phyloP scores from a whole-genome alignment of 495 filamentous ascomycete genomes.

The Cenococcum geophilum region DNA sequence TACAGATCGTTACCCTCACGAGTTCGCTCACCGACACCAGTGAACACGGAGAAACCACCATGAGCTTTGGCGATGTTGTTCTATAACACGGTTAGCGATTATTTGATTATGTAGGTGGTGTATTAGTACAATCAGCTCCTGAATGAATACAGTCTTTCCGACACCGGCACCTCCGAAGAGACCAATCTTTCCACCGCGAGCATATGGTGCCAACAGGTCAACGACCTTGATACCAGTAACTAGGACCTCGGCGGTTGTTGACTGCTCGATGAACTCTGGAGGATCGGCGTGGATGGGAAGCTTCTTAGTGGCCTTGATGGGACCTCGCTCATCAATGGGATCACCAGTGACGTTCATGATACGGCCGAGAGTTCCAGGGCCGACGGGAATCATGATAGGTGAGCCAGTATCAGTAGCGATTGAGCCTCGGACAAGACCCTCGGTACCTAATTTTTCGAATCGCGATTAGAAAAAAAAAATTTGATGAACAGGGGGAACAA shows the following conservation, averaged over 20 bases:
- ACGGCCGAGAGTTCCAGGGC: conserved; percentile 88
- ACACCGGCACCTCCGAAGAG: conserved; percentile 99
- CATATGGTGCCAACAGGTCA: conserved; percentile 95
- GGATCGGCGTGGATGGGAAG: conserved; percentile 91
- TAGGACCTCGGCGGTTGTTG: conserved; percentile 89
- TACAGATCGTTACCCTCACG: conserved; percentile 99
- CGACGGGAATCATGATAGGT: conserved; percentile 97
- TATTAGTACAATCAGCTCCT: conserved; percentile 81
- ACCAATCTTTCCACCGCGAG: conserved; percentile 99
- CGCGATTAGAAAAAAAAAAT: conserved; percentile 13
- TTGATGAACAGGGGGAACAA: conserved; percentile 30
- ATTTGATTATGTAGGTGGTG: background rate
- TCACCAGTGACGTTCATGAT: conserved; percentile 99
- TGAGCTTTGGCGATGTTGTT: conserved; percentile 99
- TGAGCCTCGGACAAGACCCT: conserved; percentile 92
- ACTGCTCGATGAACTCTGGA: conserved; percentile 86
- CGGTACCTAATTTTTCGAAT: conserved; percentile 66
- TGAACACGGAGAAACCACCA: conserved; percentile 99
- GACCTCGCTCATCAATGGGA: conserved; percentile 98
- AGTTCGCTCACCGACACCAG: conserved; percentile 99
- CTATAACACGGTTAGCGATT: conserved; percentile 36
- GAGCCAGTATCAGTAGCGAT: conserved; percentile 80
- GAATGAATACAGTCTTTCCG: conserved; percentile 99
- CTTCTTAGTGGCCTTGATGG: conserved; percentile 84
- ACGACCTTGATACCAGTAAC: conserved; percentile 99